Evolutionary conservation across 345 rosid species (phyloP).

Genomic region (Microthlaspi erraticum): DNA sequence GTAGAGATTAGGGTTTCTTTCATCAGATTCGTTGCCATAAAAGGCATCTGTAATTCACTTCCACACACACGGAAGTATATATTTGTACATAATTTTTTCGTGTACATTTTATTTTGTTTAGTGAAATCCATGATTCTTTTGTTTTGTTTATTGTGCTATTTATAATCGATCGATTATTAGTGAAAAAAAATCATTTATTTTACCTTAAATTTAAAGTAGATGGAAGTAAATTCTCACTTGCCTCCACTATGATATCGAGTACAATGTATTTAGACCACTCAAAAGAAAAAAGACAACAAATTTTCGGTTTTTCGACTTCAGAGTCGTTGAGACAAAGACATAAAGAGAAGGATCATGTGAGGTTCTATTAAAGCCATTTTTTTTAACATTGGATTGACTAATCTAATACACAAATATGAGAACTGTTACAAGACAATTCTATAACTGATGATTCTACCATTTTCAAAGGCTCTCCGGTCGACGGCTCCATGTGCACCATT

Average conservation of each 20-base stretch:
- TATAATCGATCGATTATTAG: not conserved
- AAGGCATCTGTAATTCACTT: constrained; percentile 29
- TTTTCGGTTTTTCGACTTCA: constrained; percentile 1
- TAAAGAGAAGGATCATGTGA: constrained; percentile 34
- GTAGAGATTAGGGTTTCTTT: constrained; percentile 27
- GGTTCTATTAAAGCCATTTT: no score
- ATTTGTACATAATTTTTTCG: constrained; percentile 23
- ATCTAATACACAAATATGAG: no score
- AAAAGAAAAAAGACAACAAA: constrained; percentile 12
- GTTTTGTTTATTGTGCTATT: not conserved
- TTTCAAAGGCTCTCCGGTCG: no score
- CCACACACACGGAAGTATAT: constrained; percentile 17
- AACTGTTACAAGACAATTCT: no score
- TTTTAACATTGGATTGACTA: no score
- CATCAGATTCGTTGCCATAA: constrained; percentile 16
- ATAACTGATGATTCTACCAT: no score
- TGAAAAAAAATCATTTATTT: constrained; percentile 1
- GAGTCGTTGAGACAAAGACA: constrained; percentile 21
- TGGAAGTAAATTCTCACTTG: constrained; percentile 7
- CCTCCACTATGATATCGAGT: not conserved
- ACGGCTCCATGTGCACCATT: no score
- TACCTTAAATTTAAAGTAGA: not conserved
- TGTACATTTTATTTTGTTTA: constrained; percentile 1
- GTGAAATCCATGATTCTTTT: not conserved
- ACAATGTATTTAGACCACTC: constrained; percentile 34